Conservation (phyloP, 2,329 filamentous ascomycete species). For the Claviceps maximensis region DNA sequence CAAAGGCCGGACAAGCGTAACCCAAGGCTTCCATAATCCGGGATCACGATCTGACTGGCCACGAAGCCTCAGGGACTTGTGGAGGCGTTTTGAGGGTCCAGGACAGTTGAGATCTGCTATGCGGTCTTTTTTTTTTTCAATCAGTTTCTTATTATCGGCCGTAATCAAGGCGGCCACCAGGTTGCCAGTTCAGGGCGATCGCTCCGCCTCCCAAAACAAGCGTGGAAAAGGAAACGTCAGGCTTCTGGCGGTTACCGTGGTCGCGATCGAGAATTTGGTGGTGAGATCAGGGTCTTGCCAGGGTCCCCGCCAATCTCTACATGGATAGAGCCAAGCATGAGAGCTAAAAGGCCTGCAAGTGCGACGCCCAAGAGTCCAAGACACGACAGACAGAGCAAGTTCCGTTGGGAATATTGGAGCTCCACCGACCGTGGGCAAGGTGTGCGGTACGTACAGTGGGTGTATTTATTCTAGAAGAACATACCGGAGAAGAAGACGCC, state of each 20-base stretch:
- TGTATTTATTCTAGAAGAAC: background rate
- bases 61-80: background rate
- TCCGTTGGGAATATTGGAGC: background rate
- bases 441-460: too few relatives aligned
- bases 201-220: background rate
- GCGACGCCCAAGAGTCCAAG: background rate
- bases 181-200: background rate
- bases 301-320: background rate
- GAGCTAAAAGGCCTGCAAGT: background rate
- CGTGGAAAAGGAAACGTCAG: background rate
- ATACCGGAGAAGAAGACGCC: background rate
- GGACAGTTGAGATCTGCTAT: too few relatives aligned
- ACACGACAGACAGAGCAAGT: background rate
- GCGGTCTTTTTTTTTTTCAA: too few relatives aligned
- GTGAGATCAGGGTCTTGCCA: constrained; percentile 15
- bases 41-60: background rate
- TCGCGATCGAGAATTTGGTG: constrained; percentile 19
- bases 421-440: too few relatives aligned
- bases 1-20: background rate
- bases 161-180: background rate
- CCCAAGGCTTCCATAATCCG: background rate
- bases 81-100: background rate
- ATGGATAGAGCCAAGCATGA: background rate
- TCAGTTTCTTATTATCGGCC: too few relatives aligned
- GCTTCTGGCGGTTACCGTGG: background rate